phyloP scores from a whole-genome alignment of 257 asterid genomes.

The Oldenlandia corymbosa region DNA sequence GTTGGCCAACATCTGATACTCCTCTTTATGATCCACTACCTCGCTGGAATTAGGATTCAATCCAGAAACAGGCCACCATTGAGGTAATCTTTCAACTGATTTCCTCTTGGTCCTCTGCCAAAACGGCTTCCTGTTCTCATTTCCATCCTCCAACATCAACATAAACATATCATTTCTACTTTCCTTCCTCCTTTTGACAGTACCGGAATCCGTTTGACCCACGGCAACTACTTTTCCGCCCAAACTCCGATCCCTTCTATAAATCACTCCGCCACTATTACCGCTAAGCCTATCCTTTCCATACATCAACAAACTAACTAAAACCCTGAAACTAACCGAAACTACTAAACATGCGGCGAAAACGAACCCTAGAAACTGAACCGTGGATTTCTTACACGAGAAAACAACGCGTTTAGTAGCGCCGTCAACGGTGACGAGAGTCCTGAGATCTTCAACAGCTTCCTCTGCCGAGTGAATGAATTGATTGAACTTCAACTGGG shows the following conservation, averaged over 20 bases:
- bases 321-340: conserved; percentile 32
- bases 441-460: conserved; percentile 58
- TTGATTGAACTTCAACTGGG: conserved; percentile 39
- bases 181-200: conserved; percentile 20
- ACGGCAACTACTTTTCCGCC: conserved; percentile 88
- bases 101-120: conserved; percentile 34
- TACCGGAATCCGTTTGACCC: conserved; percentile 39
- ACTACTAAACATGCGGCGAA: conserved; percentile 42
- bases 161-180: conserved; percentile 12
- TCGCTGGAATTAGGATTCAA: conserved; percentile 21
- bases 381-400: conserved; percentile 76
- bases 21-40: conserved; percentile 34
- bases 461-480: conserved; percentile 42
- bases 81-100: conserved; percentile 50
- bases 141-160: conserved; percentile 12
- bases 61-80: conserved; percentile 74
- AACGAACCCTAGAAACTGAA: conserved; percentile 40
- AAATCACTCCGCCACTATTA: conserved; percentile 38
- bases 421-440: conserved; percentile 41
- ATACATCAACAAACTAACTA: conserved; percentile 28
- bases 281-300: not conserved
- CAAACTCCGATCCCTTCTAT: conserved; percentile 84
- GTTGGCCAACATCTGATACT: conserved; percentile 62
- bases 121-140: conserved; percentile 18
- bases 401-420: conserved; percentile 37